A percentile compares a stretch with the other conserved stretches of the same genome.
phyloP scores from a whole-genome alignment of 2,329 filamentous ascomycete species.

The Dactylonectria macrodidyma region DNA sequence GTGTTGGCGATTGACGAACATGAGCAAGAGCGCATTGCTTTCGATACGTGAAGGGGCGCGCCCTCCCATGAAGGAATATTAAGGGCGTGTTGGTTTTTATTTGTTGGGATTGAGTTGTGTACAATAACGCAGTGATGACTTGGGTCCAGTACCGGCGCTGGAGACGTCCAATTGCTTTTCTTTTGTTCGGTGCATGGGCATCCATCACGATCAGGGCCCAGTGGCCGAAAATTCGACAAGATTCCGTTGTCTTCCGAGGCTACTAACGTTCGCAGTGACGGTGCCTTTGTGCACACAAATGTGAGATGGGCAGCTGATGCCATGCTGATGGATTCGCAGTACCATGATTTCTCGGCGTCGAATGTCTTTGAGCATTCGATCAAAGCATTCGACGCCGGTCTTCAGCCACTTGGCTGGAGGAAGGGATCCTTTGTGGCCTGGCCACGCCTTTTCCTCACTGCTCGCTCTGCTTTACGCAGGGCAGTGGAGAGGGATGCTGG shows the following conservation, averaged over 20 bases:
- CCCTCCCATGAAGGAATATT: constrained; percentile 15
- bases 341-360: constrained; percentile 13
- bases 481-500: constrained; percentile 64
- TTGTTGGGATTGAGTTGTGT: constrained; percentile 35
- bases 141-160: constrained; percentile 39
- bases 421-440: constrained; percentile 38
- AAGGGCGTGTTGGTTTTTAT: constrained; percentile 25
- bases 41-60: constrained; percentile 22
- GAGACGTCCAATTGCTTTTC: constrained; percentile 26
- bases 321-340: constrained; percentile 26
- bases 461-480: constrained; percentile 61
- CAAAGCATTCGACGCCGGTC: constrained; percentile 27
- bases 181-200: constrained; percentile 27
- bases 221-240: constrained; percentile 47
- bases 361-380: background rate
- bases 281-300: constrained; percentile 26
- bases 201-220: constrained; percentile 40
- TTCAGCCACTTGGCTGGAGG: constrained; percentile 36
- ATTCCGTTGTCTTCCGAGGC: constrained; percentile 31
- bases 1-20: constrained; percentile 36
- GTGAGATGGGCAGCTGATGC: constrained; percentile 28
- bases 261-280: constrained; percentile 53
- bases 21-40: constrained; percentile 12
- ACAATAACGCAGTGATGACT: constrained; percentile 46
- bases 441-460: constrained; percentile 67